A percentile compares a stretch with the other conserved stretches of the same genome.
These are phyloP conservation scores for Recurvomyces mirabilis DNA, from an alignment of 495 filamentous ascomycete genomes.

Conservation along the genomic window DNA sequence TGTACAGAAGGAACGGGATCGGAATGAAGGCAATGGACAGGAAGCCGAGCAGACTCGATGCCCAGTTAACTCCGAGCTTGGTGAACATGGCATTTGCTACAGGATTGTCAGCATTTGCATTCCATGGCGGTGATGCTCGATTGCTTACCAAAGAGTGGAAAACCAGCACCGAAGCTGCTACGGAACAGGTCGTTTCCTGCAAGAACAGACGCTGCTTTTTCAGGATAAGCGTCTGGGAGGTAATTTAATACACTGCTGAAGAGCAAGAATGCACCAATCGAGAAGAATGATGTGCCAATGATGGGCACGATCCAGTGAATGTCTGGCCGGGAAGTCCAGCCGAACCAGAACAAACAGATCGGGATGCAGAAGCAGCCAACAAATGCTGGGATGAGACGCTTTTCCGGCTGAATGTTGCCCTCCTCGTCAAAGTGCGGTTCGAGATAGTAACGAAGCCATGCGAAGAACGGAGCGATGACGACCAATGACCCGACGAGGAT, in stretches of 20 bases:
- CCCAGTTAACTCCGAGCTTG: constrained; percentile 28
- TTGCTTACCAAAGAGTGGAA: constrained; percentile 36
- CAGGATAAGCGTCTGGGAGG: constrained; percentile 28
- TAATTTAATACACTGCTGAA: constrained; percentile 40
- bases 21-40: constrained; percentile 29
- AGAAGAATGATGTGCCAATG: constrained; percentile 42
- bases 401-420: constrained; percentile 35
- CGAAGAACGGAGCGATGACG: constrained; percentile 37
- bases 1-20: constrained; percentile 30
- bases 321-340: constrained; percentile 33
- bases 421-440: constrained; percentile 34
- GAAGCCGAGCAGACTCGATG: constrained; percentile 25
- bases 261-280: constrained; percentile 43
- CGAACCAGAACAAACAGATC: constrained; percentile 38
- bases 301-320: constrained; percentile 46
- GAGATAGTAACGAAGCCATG: constrained; percentile 33
- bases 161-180: constrained; percentile 38
- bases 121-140: background rate
- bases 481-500: constrained; percentile 36
- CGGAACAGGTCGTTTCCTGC: constrained; percentile 43
- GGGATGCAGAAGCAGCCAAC: constrained; percentile 37
- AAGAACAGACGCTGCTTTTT: constrained; percentile 37
- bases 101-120: background rate
- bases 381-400: constrained; percentile 35
- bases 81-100: constrained; percentile 30